Evolutionary conservation across 129 eudicot species (phyloP).

Genomic region (Gnaphalium uliginosum): DNA sequence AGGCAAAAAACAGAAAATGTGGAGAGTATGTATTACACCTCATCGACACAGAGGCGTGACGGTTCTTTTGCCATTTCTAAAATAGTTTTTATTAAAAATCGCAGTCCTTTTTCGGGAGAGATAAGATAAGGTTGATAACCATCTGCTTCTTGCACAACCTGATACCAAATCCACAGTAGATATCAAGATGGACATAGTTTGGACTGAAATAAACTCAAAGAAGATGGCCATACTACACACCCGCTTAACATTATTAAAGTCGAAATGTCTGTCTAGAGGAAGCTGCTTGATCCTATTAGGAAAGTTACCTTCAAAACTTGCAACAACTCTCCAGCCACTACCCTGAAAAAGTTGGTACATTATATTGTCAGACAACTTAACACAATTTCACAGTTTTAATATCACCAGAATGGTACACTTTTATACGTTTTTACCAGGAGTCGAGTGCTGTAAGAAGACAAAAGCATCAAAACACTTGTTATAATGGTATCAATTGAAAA

Average conservation of each 20-base stretch:
- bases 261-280: slow-evolving; percentile 95
- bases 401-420: too few relatives aligned
- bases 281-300: slow-evolving; percentile 95
- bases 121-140: slow-evolving; percentile 98
- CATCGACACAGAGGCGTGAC: slow-evolving; percentile 96
- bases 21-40: slow-evolving; percentile 46
- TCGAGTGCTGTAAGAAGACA: too few relatives aligned
- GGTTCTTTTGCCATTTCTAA: slow-evolving; percentile 97
- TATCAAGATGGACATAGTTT: neutral
- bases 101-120: slow-evolving; percentile 95
- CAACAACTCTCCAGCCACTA: too few relatives aligned
- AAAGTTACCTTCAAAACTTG: slow-evolving; percentile 36
- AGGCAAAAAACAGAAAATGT: neutral
- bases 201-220: neutral
- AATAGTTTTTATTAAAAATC: slow-evolving; percentile 77
- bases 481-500: too few relatives aligned
- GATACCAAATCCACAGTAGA: slow-evolving; percentile 32
- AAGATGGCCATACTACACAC: slow-evolving; percentile 31
- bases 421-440: too few relatives aligned
- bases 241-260: slow-evolving; percentile 90
- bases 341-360: too few relatives aligned
- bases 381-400: too few relatives aligned
- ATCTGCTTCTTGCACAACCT: slow-evolving; percentile 98
- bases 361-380: too few relatives aligned
- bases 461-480: too few relatives aligned